Evolutionary conservation across 2,329 filamentous ascomycete species (phyloP).

Genomic region (Chrysoporthe puriensis): DNA sequence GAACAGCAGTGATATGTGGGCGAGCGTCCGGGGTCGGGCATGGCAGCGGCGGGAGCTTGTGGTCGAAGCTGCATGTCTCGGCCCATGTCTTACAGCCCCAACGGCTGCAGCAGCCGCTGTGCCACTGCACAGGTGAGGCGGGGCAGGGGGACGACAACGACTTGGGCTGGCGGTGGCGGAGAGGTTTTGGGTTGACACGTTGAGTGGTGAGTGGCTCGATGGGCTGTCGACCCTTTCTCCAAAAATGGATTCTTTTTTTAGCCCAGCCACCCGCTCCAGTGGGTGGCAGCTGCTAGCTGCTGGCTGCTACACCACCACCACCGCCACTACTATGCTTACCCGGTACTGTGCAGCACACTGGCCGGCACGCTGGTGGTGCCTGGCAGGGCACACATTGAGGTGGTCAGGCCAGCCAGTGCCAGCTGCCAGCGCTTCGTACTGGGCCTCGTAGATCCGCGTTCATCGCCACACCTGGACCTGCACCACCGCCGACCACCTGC

Average conservation of each 20-base stretch:
- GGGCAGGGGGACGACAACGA: neutral
- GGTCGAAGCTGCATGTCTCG: neutral
- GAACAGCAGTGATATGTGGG: neutral
- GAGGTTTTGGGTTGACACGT: neutral
- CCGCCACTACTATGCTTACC: neutral
- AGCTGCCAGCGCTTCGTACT: too few relatives aligned
- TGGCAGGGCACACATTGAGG: too few relatives aligned
- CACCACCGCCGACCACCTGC: neutral
- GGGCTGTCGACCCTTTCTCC: too few relatives aligned
- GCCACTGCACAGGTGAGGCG: neutral
- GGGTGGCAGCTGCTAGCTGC: neutral
- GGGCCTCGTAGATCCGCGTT: neutral
- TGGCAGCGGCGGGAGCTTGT: too few relatives aligned
- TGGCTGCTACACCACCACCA: neutral
- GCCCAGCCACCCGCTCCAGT: neutral
- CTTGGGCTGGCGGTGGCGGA: neutral
- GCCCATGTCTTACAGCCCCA: conserved; percentile 1
- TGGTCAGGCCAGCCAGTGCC: too few relatives aligned
- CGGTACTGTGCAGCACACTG: neutral
- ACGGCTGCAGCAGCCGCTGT: neutral
- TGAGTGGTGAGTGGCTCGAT: neutral
- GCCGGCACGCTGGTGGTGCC: too few relatives aligned
- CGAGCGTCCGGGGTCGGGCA: too few relatives aligned
- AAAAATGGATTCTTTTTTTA: conserved; percentile 1
- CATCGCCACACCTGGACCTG: neutral